Conservation (phyloP, 176 grass and related monocot species). For the Aegilops sharonensis region DNA sequence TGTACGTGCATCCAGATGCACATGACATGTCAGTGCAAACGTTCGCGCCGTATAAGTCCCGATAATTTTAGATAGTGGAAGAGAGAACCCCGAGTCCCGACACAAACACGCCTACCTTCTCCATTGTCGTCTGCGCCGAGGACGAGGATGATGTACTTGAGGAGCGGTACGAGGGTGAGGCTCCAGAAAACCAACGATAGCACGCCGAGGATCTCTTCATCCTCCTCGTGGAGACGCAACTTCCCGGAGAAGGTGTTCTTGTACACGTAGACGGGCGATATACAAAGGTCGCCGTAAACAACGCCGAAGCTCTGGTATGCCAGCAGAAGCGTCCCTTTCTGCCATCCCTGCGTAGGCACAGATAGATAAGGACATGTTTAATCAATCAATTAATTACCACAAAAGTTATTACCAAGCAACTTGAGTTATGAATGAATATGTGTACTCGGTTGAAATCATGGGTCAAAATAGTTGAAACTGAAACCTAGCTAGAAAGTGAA, state of each 20-base stretch:
- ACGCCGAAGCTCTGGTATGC: conserved; percentile 92
- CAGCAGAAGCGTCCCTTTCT: conserved; percentile 61
- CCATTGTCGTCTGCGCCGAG: conserved; percentile 87
- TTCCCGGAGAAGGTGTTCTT: conserved; percentile 90
- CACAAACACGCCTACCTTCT: conserved; percentile 42
- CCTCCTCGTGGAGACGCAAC: conserved; percentile 78
- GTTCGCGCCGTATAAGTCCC: too few relatives aligned
- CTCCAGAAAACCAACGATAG: conserved; percentile 88
- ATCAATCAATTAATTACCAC: background rate
- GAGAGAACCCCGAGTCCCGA: too few relatives aligned
- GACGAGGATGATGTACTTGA: conserved; percentile 88
- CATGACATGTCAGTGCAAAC: too few relatives aligned
- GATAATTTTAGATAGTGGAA: too few relatives aligned
- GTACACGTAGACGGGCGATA: conserved; percentile 90
- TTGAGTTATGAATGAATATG: background rate
- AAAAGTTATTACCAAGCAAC: background rate
- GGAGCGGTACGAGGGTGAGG: conserved; percentile 79
- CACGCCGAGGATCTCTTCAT: conserved; percentile 83
- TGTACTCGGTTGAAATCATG: background rate
- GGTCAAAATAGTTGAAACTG: background rate
- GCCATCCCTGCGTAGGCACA: conserved; percentile 31
- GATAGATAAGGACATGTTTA: background rate
- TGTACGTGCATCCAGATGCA: too few relatives aligned
- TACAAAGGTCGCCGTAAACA: conserved; percentile 83
- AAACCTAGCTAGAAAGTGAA: background rate